Percentiles rank a stretch among this genome's conserved stretches.
Evolutionary conservation across 306 rosid genomes (phyloP).

Genomic region (Quercus robur): DNA sequence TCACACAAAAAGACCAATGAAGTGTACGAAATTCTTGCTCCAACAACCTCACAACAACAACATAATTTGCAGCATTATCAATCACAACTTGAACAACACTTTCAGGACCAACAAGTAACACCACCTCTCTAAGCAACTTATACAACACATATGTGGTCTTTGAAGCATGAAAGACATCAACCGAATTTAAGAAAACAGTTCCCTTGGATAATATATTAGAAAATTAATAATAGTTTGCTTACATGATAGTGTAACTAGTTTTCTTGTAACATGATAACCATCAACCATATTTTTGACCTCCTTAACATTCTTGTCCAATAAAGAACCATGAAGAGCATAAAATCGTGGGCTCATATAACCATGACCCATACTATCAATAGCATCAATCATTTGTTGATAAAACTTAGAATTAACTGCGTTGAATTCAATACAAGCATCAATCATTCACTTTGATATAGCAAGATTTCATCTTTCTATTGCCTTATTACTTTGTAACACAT

Average conservation of each 20-base stretch:
- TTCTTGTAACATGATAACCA: not conserved
- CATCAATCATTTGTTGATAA: not conserved
- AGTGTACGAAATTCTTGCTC: not conserved
- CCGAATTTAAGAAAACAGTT: not conserved
- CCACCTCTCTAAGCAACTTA: not conserved
- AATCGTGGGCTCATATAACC: not conserved
- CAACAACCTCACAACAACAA: not conserved
- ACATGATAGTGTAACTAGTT: not conserved
- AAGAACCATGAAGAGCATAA: not conserved
- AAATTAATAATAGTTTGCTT: not conserved
- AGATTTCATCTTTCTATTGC: too few species aligned
- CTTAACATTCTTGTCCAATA: not conserved
- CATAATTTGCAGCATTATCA: not conserved
- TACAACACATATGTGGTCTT: not conserved
- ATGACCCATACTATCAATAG: not conserved
- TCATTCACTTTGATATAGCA: too few species aligned
- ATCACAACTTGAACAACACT: not conserved
- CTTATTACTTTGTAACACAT: too few species aligned
- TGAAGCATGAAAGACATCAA: not conserved
- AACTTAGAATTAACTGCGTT: not conserved
- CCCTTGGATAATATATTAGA: not conserved
- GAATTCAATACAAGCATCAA: slow-evolving; percentile 5
- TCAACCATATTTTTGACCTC: not conserved
- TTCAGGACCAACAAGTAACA: not conserved
- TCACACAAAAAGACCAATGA: not conserved